Base-by-base conservation (phyloP, 208 protist species). In the Leishmania lainsoni region DNA sequence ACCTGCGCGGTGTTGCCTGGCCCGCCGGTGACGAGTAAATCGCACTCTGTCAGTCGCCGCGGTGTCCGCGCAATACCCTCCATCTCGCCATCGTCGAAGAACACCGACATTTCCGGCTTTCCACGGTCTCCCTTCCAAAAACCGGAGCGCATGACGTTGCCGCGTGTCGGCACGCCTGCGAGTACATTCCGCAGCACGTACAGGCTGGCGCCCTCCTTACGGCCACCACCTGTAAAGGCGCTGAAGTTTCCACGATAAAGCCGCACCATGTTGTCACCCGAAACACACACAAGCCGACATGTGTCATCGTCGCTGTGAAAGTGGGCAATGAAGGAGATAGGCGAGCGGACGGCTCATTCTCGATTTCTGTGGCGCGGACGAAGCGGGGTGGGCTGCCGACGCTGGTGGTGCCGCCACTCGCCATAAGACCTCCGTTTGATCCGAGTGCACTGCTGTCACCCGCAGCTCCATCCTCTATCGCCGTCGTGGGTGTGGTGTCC, bases 31-130 rank as follows among this genome's bases (percentile, higher is more conserved):
- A 95, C 89, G 63, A 95, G 75, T 26, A 97, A 75, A 74, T 97
- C 94, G 78, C 93, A 94, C 83, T 97, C 91, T 48, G 89, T 92
- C 76, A 97, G 54, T 6, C 87, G 92, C 58, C 94, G 90, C 59
- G 80, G 78, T 29, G 77, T 74, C 39, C 78, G 77, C 78, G 93
- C 86, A 81, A 96, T 88, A 22, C 79, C 80, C 74, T 97, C 94
- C 86, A 92, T 92, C 85, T 97, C 94, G 10, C 87, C 91, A 78
- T 97, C 94, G 78, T 97, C 94, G 59, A 94, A 90, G 76, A 96
- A 95, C 12, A 88, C 81, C 1, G 94, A 91, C 20, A 93, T 88
- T 71, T 93, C 86, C 52, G 87, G 65, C 81, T 93, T 93, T 39
- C 76, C 86, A 35, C 83, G 88, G 39, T 91, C 83, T 54, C 94